These are phyloP conservation scores for Fraxinus velutina DNA, from an alignment of 305 asterid species.

Conservation along the genomic window DNA sequence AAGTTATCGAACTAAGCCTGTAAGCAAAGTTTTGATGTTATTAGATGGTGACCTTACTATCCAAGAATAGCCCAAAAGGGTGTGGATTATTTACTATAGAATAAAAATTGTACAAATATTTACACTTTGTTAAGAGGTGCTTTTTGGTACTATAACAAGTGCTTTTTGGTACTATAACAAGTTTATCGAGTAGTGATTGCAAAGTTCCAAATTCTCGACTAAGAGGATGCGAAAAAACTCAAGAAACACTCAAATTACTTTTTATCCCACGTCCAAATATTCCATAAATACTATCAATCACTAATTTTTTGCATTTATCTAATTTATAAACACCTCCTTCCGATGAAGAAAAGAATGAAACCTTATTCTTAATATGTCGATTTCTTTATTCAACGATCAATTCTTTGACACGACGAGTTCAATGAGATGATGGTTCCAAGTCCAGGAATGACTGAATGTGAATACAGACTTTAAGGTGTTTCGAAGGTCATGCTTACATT, in stretches of 20 bases:
- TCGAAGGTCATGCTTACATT: neutral
- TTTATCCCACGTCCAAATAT: neutral
- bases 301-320: no score
- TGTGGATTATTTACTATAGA: neutral
- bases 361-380: neutral
- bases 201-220: neutral
- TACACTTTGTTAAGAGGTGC: neutral
- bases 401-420: neutral
- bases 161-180: neutral
- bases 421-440: neutral
- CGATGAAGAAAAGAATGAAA: neutral
- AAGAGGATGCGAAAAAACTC: neutral
- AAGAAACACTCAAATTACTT: neutral
- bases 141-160: neutral
- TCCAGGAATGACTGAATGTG: neutral
- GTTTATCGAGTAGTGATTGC: neutral
- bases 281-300: neutral
- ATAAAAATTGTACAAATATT: neutral
- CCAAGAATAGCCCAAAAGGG: neutral
- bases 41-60: neutral
- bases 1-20: neutral
- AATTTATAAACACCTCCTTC: neutral
- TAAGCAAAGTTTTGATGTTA: neutral
- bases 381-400: neutral
- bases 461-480: neutral